Evolutionary conservation across 495 filamentous ascomycete species (phyloP), one percentile per base, ranked within the genome.

Genomic region (Umbilicaria muhlenbergii): DNA sequence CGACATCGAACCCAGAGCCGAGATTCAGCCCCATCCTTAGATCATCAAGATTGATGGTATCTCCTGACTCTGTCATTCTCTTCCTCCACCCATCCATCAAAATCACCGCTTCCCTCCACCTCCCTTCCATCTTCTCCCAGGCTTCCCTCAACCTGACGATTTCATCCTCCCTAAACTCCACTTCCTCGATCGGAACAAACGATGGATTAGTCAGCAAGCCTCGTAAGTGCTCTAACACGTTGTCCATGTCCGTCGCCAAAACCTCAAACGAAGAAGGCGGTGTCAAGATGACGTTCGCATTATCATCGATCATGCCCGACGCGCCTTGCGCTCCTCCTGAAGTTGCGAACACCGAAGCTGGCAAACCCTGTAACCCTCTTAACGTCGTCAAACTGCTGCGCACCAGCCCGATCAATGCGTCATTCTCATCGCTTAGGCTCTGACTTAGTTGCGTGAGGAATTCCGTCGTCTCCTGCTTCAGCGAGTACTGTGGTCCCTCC

Each of bases 111-210:
- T 96, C 89, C 52, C 74, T 76, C 89, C 91, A 95, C 34, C 89
- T 67, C 13, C 66, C 69, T 60, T 94, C 86, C 81, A 96, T 87
- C 58, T 78, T 86, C 58, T 88, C 83, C 77, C 87, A 92, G 17
- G 86, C 84, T 44, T 81, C 75, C 21, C 82, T 77, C 11, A 96
- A 64, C 47, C 81, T 66, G 16, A 71, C 67, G 45, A 98, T 95
- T 53, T 94, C 88, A 36, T 92, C 82, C 46, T 98, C 89, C 24
- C 89, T 74, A 14, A 88, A 65, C 46, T 87, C 84, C 6, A 95
- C 83, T 58, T 95, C 80, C 55, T 96, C 92, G n/a, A 98, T 70
- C 0, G 91, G 83, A 28, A 95, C 91, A 59, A 96, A 98, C 8
- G 84, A 89, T 5, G 91, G 91, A 49, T 95, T 94, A 11, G 88